A percentile compares a stretch with the other conserved stretches of the same genome.
Conservation (phyloP, 768 basidiomycete genomes). For the Hygrophorus russula region DNA sequence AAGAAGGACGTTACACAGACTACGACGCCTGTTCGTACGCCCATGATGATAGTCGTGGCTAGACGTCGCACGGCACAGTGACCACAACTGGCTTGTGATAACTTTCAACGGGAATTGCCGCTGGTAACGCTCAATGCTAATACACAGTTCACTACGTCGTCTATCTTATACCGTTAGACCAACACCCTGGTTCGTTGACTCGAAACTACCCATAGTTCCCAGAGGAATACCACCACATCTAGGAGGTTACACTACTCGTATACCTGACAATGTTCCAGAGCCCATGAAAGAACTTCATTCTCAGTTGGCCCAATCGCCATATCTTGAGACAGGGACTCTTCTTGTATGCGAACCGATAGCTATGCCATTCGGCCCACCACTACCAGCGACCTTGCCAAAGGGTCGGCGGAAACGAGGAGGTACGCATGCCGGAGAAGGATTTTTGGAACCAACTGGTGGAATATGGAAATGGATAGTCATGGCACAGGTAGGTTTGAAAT, state of each 20-base stretch:
- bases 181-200: slow-evolving; percentile 63
- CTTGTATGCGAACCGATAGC: slow-evolving; percentile 40
- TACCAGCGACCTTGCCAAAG: slow-evolving; percentile 45
- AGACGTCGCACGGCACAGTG: slow-evolving; percentile 4
- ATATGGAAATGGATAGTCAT: slow-evolving; percentile 73
- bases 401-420: slow-evolving; percentile 56
- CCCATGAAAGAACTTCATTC: slow-evolving; percentile 45
- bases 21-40: slow-evolving; percentile 62
- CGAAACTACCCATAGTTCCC: slow-evolving; percentile 13
- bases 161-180: slow-evolving; percentile 6
- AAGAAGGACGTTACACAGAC: slow-evolving; percentile 73
- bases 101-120: background rate
- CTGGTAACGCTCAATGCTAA: background rate
- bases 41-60: slow-evolving; percentile 31
- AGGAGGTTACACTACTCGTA: slow-evolving; percentile 18
- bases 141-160: background rate
- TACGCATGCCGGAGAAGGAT: slow-evolving; percentile 56
- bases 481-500: slow-evolving; percentile 43
- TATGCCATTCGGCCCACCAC: slow-evolving; percentile 44
- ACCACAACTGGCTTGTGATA: background rate
- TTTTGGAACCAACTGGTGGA: slow-evolving; percentile 35
- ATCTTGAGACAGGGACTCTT: slow-evolving; percentile 51
- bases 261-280: slow-evolving; percentile 44
- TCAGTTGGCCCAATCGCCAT: slow-evolving; percentile 49
- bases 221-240: slow-evolving; percentile 17